Conservation (phyloP, 805 yeast species). For the Starmerella apicola region DNA sequence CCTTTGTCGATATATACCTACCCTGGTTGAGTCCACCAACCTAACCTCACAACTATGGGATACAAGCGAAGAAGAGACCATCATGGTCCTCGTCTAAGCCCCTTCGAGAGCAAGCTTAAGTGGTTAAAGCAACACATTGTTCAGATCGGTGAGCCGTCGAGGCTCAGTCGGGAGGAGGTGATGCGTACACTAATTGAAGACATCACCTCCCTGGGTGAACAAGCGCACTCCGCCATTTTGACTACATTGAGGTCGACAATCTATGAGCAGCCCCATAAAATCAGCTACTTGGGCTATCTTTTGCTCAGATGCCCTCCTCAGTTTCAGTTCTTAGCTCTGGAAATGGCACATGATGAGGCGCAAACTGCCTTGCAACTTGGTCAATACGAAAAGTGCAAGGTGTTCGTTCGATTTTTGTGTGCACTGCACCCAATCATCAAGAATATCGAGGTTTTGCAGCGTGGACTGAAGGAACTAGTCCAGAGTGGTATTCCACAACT, state of each 20-base stretch:
- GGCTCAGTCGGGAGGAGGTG: slow-evolving; percentile 18
- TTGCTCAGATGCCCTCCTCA: slow-evolving; percentile 30
- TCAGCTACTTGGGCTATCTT: slow-evolving; percentile 56
- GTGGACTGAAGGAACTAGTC: background rate
- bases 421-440: slow-evolving; percentile 48
- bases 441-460: slow-evolving; percentile 32
- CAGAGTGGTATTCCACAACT: slow-evolving; percentile 23
- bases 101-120: slow-evolving; percentile 9
- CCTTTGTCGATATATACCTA: background rate
- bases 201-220: slow-evolving; percentile 41
- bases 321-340: slow-evolving; percentile 59
- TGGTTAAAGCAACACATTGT: slow-evolving; percentile 33
- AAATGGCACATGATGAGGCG: slow-evolving; percentile 51
- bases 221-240: slow-evolving; percentile 49
- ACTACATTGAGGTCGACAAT: slow-evolving; percentile 56
- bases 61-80: slow-evolving; percentile 18
- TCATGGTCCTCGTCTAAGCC: slow-evolving; percentile 14
- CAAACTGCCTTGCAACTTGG: slow-evolving; percentile 41
- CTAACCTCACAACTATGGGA: slow-evolving; percentile 2
- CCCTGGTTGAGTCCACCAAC: background rate
- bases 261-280: slow-evolving; percentile 84
- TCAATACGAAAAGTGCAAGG: slow-evolving; percentile 55
- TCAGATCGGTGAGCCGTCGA: slow-evolving; percentile 48
- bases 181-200: slow-evolving; percentile 27
- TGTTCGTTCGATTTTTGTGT: slow-evolving; percentile 57